A percentile compares a stretch with the other conserved stretches of the same genome.
Evolutionary conservation across 2,329 filamentous ascomycete species (phyloP).

Genomic region (Amesomyces nigricolor): DNA sequence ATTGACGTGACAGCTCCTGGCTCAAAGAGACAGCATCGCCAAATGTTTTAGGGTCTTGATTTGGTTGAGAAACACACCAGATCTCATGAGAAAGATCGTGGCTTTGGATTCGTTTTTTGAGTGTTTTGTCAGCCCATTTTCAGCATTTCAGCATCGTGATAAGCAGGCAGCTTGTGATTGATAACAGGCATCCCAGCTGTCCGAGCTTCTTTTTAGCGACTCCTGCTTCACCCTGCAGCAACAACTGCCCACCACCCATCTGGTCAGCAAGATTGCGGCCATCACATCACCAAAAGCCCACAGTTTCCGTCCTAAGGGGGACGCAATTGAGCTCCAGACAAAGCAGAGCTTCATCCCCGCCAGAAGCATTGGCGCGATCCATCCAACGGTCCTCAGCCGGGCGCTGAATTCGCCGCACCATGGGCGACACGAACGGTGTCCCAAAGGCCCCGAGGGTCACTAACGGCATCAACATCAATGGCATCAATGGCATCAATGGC

Average conservation of each 20-base stretch:
- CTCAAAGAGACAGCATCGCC: background rate
- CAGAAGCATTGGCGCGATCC: conserved; percentile 8
- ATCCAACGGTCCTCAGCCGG: conserved; percentile 21
- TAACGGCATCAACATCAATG: conserved; percentile 12
- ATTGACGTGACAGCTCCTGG: background rate
- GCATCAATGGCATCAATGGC: conserved; percentile 28
- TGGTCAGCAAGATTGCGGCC: conserved; percentile 1
- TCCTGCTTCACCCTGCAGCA: background rate
- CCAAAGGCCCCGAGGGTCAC: conserved; percentile 16
- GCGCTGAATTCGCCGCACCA: conserved; percentile 23
- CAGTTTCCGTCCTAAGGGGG: background rate
- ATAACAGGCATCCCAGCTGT: too few species aligned
- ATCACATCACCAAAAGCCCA: conserved; percentile 10
- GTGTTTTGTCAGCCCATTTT: too few species aligned
- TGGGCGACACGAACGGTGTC: conserved; percentile 24
- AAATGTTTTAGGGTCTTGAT: too few species aligned
- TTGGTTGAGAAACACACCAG: too few species aligned
- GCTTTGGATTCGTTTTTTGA: too few species aligned
- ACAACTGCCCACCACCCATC: background rate
- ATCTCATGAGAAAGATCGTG: too few species aligned
- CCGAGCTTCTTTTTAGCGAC: too few species aligned
- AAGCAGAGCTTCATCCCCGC: background rate
- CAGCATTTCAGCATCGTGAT: too few species aligned
- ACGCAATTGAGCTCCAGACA: background rate
- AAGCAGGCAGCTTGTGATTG: too few species aligned